A percentile compares a stretch with the other conserved stretches of the same genome.
phyloP scores from a whole-genome alignment of 2,329 filamentous ascomycete species.

The Bipolaris zeicola region DNA sequence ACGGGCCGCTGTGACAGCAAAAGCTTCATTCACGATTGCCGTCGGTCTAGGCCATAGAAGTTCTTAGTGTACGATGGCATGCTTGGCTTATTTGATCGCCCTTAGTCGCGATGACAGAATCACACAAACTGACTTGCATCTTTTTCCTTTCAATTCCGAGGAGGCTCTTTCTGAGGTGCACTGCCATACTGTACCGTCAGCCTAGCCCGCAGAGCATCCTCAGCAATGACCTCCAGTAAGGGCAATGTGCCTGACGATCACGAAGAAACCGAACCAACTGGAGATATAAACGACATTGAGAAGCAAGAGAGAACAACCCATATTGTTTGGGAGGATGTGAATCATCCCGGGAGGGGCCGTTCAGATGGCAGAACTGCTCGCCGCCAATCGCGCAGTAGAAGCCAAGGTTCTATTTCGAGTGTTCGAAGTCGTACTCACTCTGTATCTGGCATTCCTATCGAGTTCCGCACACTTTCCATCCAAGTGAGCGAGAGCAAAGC shows the following conservation, averaged over 20 bases:
- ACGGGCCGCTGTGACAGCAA: background rate
- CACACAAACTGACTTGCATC: background rate
- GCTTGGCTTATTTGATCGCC: background rate
- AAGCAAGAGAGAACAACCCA: background rate
- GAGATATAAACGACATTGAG: background rate
- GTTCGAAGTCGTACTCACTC: background rate
- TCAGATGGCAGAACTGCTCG: background rate
- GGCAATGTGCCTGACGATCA: background rate
- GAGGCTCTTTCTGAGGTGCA: background rate
- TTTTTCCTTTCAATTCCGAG: background rate
- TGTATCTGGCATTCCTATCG: slow-evolving; percentile 1
- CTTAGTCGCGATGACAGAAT: background rate
- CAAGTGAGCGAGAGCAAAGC: background rate
- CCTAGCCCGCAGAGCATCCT: background rate
- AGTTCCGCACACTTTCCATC: slow-evolving; percentile 1
- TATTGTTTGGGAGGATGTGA: background rate
- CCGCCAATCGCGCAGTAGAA: background rate
- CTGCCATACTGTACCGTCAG: background rate
- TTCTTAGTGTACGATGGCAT: background rate
- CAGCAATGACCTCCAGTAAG: background rate
- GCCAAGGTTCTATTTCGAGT: background rate
- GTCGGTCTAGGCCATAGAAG: background rate
- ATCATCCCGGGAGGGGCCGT: background rate
- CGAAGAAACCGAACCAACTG: background rate
- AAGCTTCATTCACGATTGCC: background rate